Evolutionary conservation across 2,329 filamentous ascomycete genomes (phyloP), one percentile per base, ranked within the genome.

Genomic region (Endothia cerciana): DNA sequence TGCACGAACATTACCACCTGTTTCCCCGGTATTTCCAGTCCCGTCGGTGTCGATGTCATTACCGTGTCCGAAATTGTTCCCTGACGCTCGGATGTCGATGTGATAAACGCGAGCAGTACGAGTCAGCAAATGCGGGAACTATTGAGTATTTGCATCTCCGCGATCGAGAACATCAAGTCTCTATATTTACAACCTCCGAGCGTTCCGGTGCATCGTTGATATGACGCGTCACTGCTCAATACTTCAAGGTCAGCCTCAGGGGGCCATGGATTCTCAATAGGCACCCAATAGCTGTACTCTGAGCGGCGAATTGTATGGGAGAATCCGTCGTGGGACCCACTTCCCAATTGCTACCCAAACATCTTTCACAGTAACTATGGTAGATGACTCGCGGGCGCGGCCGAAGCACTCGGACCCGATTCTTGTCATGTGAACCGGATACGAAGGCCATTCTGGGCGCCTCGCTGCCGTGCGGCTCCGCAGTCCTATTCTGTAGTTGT

Each of bases 401-500:
- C 47, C 13, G 13, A 28, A 51, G 22, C 47, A 51, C 15, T 30
- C 47, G 47, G 47, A 51, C 28, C 47, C 47, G 47, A 51, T 11
- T 22, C 22, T 28, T 11, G 25, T 17, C 47, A 28, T 13, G 4
- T 15, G 47, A 13, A 25, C 22, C 47, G 47, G 47, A n/a, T 51
- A 22, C 22, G 47, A 51, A 5, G 11, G 22, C 19, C 28, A n/a
- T 33, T 55, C 30, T 55, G 28, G 51, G 51, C 30, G 30, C 19
- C n/a, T 55, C 19, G 51, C 51, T 55, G 51, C 51, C 17, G 51
- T n/a, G 30, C 30, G 19, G 51, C 51, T 36, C 51, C 51, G 36
- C 30, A 33, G 8, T 30, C 30, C 17, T n/a, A 17, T 7, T 15
- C 2, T 55, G 17, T n/a, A 10, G 19, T 10, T 55, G 51, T 55